Evolutionary conservation across 1,284 basidiomycete species (phyloP).

Genomic region (Bondarzewia mesenterica): DNA sequence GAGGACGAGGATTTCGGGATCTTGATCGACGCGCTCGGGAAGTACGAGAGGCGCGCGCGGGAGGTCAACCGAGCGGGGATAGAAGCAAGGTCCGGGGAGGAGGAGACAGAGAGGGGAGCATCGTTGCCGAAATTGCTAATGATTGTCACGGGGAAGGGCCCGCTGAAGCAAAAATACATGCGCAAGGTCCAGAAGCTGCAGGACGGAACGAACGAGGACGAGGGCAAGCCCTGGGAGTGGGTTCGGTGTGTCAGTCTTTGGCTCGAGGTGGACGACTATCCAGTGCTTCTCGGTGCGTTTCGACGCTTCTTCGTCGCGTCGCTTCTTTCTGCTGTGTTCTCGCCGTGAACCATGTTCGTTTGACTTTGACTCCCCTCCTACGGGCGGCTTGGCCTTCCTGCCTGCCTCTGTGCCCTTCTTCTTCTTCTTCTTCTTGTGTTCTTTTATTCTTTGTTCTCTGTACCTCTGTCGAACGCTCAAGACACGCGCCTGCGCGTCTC

Average conservation of each 20-base stretch:
- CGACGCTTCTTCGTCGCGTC: no score
- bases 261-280: constrained; percentile 86
- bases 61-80: constrained; percentile 57
- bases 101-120: constrained; percentile 55
- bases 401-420: no score
- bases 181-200: constrained; percentile 47
- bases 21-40: constrained; percentile 62
- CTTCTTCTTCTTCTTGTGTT: background rate
- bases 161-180: constrained; percentile 72
- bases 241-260: constrained; percentile 83
- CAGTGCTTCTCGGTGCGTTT: constrained; percentile 60
- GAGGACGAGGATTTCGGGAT: constrained; percentile 93
- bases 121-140: constrained; percentile 71
- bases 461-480: constrained; percentile 3
- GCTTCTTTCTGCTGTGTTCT: no score
- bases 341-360: no score
- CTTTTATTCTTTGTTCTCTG: no score
- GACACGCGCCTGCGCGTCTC: background rate
- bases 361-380: no score
- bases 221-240: constrained; percentile 57
- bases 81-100: constrained; percentile 61
- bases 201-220: constrained; percentile 16
- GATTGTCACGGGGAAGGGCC: constrained; percentile 91
- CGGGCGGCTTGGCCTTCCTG: no score
- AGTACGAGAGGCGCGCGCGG: constrained; percentile 61